Conservation (phyloP, 106 monocot species). For the Xerophyta viscosa region DNA sequence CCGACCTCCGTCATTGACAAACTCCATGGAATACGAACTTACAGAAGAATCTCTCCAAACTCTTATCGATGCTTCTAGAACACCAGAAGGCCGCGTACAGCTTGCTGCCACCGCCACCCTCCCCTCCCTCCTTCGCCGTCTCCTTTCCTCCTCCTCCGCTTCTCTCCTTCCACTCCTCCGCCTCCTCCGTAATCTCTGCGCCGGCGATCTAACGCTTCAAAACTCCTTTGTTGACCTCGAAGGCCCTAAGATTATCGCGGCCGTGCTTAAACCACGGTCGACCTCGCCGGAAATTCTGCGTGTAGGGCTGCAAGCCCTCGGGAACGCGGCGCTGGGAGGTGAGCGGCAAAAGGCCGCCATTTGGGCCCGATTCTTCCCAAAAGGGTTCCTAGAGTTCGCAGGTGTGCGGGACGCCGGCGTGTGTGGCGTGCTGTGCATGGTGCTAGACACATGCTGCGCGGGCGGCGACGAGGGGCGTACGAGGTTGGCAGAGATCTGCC, state of each 20-base stretch:
- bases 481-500: conserved; percentile 45
- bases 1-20: too few species aligned
- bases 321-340: conserved; percentile 49
- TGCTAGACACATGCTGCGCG: conserved; percentile 58
- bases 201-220: conserved; percentile 40
- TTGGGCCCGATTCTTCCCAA: conserved; percentile 45
- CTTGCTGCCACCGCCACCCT: conserved; percentile 35
- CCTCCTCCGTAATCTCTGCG: conserved; percentile 77
- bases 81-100: conserved; percentile 25
- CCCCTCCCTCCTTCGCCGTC: conserved; percentile 19
- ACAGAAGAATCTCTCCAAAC: conserved; percentile 17
- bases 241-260: conserved; percentile 21
- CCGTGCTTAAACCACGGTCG: conserved; percentile 18
- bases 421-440: conserved; percentile 52
- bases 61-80: conserved; percentile 37
- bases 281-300: conserved; percentile 19
- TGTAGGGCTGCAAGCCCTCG: conserved; percentile 63
- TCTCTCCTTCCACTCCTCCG: conserved; percentile 35
- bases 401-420: conserved; percentile 23
- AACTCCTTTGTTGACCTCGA: conserved; percentile 33
- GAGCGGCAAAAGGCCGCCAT: conserved; percentile 40
- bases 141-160: conserved; percentile 8
- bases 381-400: conserved; percentile 28
- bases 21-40: too few species aligned
- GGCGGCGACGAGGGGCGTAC: conserved; percentile 13